phyloP scores from a whole-genome alignment of 257 asterid species.

The Gentiana straminea region DNA sequence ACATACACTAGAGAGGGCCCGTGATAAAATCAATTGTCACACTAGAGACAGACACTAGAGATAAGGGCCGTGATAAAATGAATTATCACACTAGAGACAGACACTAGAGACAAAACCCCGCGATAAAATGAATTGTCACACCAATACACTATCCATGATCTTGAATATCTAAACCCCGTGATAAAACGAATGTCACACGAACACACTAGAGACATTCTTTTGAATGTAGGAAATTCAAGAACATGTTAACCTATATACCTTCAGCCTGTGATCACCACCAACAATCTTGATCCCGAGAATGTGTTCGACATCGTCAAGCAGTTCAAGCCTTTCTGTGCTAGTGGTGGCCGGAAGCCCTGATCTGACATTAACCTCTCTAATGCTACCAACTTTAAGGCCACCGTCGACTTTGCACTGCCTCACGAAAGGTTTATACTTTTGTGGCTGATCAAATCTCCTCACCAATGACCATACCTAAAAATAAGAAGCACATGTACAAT shows the following conservation, averaged over 20 bases:
- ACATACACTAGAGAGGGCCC: no score
- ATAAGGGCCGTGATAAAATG: no score
- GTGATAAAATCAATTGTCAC: no score
- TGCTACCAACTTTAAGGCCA: slow-evolving; percentile 68
- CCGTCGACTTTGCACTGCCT: slow-evolving; percentile 64
- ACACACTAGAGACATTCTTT: no score
- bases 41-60: no score
- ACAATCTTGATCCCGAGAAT: slow-evolving; percentile 74
- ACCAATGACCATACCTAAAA: slow-evolving; percentile 87
- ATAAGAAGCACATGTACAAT: slow-evolving; percentile 2
- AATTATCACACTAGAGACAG: no score
- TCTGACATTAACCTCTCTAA: slow-evolving; percentile 83
- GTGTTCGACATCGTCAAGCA: slow-evolving; percentile 75
- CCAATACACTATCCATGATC: not conserved
- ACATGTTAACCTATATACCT: slow-evolving; percentile 19
- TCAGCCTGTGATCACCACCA: slow-evolving; percentile 91
- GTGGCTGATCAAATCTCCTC: slow-evolving; percentile 88
- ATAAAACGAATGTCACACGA: no score
- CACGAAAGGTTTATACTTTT: slow-evolving; percentile 86
- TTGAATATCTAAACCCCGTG: not conserved
- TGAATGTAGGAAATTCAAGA: no score
- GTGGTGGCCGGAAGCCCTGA: slow-evolving; percentile 96
- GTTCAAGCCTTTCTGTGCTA: slow-evolving; percentile 81
- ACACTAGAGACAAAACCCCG: no score
- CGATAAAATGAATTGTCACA: no score